Percentiles rank a stretch among this genome's conserved stretches.
phyloP scores from a whole-genome alignment of 2,329 filamentous ascomycete species.

The Monilinia vaccinii-corymbosi region DNA sequence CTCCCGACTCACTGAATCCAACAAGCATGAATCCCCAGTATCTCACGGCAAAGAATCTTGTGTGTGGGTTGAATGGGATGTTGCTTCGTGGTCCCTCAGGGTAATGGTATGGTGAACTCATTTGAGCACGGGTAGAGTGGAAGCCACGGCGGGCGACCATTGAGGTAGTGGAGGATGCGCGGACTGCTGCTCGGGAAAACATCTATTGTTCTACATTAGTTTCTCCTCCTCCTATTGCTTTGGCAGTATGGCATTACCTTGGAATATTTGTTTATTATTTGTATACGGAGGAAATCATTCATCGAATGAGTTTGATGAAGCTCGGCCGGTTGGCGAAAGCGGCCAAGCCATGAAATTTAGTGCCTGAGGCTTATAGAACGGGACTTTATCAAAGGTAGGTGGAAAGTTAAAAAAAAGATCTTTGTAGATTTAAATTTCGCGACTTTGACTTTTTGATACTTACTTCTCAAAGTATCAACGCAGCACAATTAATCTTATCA shows the following conservation, averaged over 20 bases:
- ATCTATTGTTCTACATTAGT: constrained; percentile 47
- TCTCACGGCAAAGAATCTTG: constrained; percentile 70
- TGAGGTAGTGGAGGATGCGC: constrained; percentile 52
- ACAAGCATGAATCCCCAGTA: constrained; percentile 69
- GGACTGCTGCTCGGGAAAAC: constrained; percentile 63
- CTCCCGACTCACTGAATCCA: constrained; percentile 39
- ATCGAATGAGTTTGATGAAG: constrained; percentile 19
- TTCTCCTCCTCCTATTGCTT: neutral
- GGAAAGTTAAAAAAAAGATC: constrained; percentile 6
- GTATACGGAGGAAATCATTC: constrained; percentile 2
- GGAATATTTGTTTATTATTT: constrained; percentile 14
- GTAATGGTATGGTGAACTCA: constrained; percentile 95
- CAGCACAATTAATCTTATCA: neutral
- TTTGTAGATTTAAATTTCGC: neutral
- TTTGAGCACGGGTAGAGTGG: constrained; percentile 77
- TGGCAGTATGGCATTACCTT: neutral
- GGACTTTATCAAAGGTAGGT: neutral
- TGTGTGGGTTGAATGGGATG: constrained; percentile 94
- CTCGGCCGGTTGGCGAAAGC: constrained; percentile 9
- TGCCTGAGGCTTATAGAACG: constrained; percentile 1
- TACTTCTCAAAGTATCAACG: neutral
- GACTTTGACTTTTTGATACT: constrained; percentile 3
- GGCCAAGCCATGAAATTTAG: neutral
- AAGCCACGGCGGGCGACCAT: constrained; percentile 84
- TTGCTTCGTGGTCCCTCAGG: constrained; percentile 91